A percentile compares a stretch with the other conserved stretches of the same genome.
Conservation (phyloP, 2,329 filamentous ascomycete genomes). For the Didymella lethalis region DNA sequence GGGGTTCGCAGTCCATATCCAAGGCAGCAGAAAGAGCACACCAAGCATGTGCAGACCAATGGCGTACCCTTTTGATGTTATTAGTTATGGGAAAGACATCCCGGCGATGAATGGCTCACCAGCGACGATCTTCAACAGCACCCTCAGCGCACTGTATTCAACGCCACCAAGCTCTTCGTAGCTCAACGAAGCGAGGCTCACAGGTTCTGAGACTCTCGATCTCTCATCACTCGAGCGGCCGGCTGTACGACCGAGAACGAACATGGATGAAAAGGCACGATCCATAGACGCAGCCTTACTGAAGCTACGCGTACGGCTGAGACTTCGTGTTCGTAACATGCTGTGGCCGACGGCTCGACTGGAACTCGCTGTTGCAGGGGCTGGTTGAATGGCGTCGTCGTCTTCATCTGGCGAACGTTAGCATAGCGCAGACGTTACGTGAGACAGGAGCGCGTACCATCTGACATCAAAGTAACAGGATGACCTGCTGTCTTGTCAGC, state of each 20-base stretch:
- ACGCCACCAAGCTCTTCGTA: slow-evolving; percentile 58
- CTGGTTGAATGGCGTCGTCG: neutral
- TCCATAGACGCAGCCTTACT: slow-evolving; percentile 50
- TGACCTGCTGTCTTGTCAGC: neutral
- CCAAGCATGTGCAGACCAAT: slow-evolving; percentile 59
- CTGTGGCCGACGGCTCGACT: slow-evolving; percentile 19
- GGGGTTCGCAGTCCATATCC: slow-evolving; percentile 52
- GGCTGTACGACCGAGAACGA: slow-evolving; percentile 47
- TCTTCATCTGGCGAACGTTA: slow-evolving; percentile 2
- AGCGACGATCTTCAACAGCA: slow-evolving; percentile 58
- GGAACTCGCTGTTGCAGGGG: neutral
- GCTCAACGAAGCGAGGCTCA: slow-evolving; percentile 53
- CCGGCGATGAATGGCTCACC: slow-evolving; percentile 35
- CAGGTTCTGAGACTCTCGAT: slow-evolving; percentile 56
- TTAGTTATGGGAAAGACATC: neutral
- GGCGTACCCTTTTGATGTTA: slow-evolving; percentile 51
- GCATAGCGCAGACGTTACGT: neutral
- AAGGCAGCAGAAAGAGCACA: slow-evolving; percentile 55
- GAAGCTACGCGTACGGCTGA: slow-evolving; percentile 26
- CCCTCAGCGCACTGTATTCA: slow-evolving; percentile 59
- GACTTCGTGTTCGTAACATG: slow-evolving; percentile 5
- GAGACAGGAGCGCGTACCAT: neutral
- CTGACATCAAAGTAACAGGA: neutral
- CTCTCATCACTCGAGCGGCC: slow-evolving; percentile 16
- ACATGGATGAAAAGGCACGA: slow-evolving; percentile 52